Evolutionary conservation across 306 rosid genomes (phyloP).

Genomic region (Fragaria nilgerrensis): DNA sequence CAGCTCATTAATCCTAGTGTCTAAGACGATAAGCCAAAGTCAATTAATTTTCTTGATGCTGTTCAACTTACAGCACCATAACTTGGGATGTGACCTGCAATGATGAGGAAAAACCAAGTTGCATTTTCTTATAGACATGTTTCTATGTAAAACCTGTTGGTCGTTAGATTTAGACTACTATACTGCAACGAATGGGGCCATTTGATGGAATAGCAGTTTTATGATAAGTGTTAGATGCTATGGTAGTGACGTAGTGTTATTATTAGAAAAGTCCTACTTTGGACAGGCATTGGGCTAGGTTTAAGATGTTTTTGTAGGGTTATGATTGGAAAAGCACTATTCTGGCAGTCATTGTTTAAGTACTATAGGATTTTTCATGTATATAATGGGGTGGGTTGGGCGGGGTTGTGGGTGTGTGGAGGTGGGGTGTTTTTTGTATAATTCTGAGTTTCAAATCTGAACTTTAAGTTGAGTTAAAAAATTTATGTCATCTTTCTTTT

Average conservation of each 20-base stretch:
- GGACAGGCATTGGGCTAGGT: neutral
- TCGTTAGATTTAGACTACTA: neutral
- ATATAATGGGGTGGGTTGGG: no score
- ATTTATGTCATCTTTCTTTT: neutral
- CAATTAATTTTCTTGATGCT: constrained; percentile 1
- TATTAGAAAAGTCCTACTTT: neutral
- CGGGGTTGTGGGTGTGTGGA: no score
- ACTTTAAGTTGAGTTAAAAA: neutral
- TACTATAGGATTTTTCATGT: neutral
- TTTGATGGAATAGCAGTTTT: neutral
- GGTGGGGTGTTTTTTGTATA: no score
- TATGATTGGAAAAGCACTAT: neutral
- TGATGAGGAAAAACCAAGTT: neutral
- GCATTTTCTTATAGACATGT: neutral
- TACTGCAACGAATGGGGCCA: neutral
- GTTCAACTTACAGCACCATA: neutral
- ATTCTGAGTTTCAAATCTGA: neutral
- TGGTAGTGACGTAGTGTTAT: neutral
- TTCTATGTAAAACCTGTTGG: neutral
- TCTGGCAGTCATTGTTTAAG: neutral
- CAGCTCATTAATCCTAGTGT: neutral
- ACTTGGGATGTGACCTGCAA: constrained; percentile 3
- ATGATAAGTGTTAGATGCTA: neutral
- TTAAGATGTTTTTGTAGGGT: neutral
- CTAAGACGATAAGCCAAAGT: constrained; percentile 1